phyloP scores from a whole-genome alignment of 176 grass and related monocot genomes.

The Hordeum vulgare region DNA sequence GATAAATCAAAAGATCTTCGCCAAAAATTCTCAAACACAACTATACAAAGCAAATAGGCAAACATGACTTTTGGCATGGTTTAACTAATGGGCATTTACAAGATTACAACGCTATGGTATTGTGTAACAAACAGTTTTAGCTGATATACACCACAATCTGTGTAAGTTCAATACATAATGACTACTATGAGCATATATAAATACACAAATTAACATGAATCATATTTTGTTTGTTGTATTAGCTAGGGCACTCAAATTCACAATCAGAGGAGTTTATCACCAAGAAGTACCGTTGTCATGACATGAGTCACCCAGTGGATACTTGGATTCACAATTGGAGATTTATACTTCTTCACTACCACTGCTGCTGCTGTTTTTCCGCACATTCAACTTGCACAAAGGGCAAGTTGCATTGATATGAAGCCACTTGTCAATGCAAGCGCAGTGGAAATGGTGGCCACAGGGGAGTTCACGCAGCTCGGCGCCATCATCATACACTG shows the following conservation, averaged over 20 bases:
- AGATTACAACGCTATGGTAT: not conserved
- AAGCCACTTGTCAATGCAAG: constrained; percentile 69
- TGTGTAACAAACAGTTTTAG: not conserved
- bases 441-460: constrained; percentile 68
- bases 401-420: constrained; percentile 73
- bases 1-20: not conserved
- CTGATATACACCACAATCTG: not conserved
- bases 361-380: constrained; percentile 50
- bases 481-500: constrained; percentile 53
- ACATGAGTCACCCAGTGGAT: not conserved
- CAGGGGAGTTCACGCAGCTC: constrained; percentile 66
- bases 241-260: not conserved
- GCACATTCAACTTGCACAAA: constrained; percentile 71
- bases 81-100: not conserved
- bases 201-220: constrained; percentile 13
- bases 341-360: constrained; percentile 58
- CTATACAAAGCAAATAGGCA: not conserved
- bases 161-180: not conserved
- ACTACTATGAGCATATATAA: not conserved
- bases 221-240: not conserved
- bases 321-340: not conserved
- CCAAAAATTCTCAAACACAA: too few relatives aligned
- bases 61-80: not conserved
- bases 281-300: not conserved
- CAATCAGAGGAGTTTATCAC: not conserved